These are phyloP conservation scores for Colletotrichum melonis DNA, from an alignment of 2,329 filamentous ascomycete genomes.

Conservation along the genomic window DNA sequence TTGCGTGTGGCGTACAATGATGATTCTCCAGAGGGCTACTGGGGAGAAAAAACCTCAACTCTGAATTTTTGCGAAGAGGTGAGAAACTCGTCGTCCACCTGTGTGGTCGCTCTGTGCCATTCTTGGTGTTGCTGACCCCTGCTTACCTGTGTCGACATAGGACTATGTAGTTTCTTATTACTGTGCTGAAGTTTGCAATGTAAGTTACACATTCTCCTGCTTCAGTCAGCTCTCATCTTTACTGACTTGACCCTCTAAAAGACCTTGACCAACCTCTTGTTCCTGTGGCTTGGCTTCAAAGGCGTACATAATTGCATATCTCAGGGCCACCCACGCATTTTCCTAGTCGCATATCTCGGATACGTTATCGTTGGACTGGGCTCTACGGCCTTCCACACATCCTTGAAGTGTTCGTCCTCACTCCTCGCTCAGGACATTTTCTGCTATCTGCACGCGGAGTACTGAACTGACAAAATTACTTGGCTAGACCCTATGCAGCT, in stretches of 20 bases:
- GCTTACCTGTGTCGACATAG: slow-evolving; percentile 39
- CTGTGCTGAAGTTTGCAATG: slow-evolving; percentile 80
- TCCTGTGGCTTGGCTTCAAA: slow-evolving; percentile 80
- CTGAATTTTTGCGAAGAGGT: slow-evolving; percentile 87
- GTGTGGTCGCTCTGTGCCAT: no score
- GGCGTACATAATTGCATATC: slow-evolving; percentile 79
- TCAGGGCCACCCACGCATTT: slow-evolving; percentile 80
- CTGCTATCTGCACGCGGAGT: not conserved
- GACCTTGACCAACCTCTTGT: slow-evolving; percentile 84
- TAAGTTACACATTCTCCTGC: slow-evolving; percentile 37
- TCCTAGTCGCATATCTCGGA: slow-evolving; percentile 71
- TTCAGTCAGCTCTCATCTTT: not conserved
- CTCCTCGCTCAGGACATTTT: not conserved
- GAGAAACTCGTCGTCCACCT: slow-evolving; percentile 36
- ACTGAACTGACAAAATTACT: not conserved
- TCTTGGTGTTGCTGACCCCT: slow-evolving; percentile 6
- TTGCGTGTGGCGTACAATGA: slow-evolving; percentile 33
- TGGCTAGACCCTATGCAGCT: slow-evolving; percentile 68
- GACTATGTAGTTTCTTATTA: slow-evolving; percentile 79
- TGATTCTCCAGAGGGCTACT: slow-evolving; percentile 61
- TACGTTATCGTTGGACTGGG: slow-evolving; percentile 66
- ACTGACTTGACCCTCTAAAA: slow-evolving; percentile 48
- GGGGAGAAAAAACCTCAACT: slow-evolving; percentile 77
- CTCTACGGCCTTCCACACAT: slow-evolving; percentile 67
- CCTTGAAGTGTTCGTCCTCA: slow-evolving; percentile 62